Evolutionary conservation across 768 basidiomycete genomes (phyloP).

Genomic region (Gymnopilus junonius): DNA sequence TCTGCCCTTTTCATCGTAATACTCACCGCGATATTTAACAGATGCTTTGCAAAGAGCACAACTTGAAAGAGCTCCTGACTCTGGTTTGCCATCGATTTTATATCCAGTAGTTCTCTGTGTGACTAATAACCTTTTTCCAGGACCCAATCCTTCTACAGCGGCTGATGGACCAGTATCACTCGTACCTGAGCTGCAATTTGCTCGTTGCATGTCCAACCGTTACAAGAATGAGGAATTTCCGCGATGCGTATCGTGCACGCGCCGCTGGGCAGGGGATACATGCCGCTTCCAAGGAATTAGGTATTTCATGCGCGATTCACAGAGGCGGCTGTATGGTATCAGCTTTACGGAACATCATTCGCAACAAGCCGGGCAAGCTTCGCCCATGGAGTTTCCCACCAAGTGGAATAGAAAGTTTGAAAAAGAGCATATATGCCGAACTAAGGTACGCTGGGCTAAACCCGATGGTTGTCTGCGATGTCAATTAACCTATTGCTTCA

Average conservation of each 20-base stretch:
- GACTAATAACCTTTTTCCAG: neutral
- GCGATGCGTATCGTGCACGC: conserved; percentile 82
- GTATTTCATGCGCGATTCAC: conserved; percentile 68
- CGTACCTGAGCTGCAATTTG: conserved; percentile 73
- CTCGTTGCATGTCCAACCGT: conserved; percentile 84
- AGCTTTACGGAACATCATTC: conserved; percentile 67
- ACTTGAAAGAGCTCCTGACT: neutral
- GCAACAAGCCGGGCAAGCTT: conserved; percentile 48
- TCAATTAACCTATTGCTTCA: neutral
- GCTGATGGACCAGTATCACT: conserved; percentile 23
- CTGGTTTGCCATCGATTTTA: neutral
- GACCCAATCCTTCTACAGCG: neutral
- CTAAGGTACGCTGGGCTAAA: conserved; percentile 53
- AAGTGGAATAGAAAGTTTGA: conserved; percentile 69
- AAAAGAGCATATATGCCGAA: conserved; percentile 52
- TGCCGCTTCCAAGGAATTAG: conserved; percentile 88
- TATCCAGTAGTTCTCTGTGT: neutral
- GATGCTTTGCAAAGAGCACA: conserved; percentile 19
- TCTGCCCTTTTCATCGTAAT: neutral
- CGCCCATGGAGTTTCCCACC: conserved; percentile 65
- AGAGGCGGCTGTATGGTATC: conserved; percentile 63
- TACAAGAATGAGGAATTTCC: conserved; percentile 76
- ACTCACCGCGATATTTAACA: neutral
- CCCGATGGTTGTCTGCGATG: neutral
- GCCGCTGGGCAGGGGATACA: conserved; percentile 87